Base-by-base conservation (phyloP, 441 rosid genomes). In the Euphorbia celastroides region DNA sequence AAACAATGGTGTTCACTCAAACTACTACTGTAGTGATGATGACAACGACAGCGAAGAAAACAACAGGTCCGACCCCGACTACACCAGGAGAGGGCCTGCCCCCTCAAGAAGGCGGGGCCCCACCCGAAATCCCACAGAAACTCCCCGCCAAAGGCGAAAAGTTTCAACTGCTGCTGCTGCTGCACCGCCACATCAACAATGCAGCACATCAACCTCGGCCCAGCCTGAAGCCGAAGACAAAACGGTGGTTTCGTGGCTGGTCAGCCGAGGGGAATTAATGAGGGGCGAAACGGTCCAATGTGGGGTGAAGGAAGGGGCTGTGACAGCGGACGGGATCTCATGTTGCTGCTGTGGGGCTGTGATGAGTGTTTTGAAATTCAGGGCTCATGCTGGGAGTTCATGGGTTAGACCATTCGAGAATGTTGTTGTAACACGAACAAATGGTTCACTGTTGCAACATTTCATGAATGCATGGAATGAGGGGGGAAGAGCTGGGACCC, bases 301-400 rank as follows among this genome's bases (percentile, higher is more conserved):
- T 7, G 3, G 14, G 3, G 58, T 22, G 5, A 23, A 36, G 20
- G 17, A 54, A 22, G 76, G 80, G 23, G 27, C 1, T 8, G 41
- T 60, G 2, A 66, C 16, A 16, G 9, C 10, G 5, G 67, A 55
- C 2, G 78, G 77, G 2, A 56, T 79, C 1, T 9, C 6, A 8
- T 79, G 80, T 32, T 16, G 3, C 3, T 76, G 83, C 17, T 79
- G 83, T 67, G 2, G 17, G 6, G 2, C 5, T 23, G 31, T 20
- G 16, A 27, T 80, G 36, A 63, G 57, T 0, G 69, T 67, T 1
- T 26, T 23, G 10, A 73, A 60, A 5, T 80, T 80, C 42, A 80
- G 67, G 44, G n/a, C 13, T n/a, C 83, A 80, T 64, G 68, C 71
- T 1, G 66, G 71, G 0, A 13, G 68, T 12, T 1, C 19, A 6